Evolutionary conservation across 2,329 filamentous ascomycete species (phyloP).

Genomic region (Alternaria infectoria): DNA sequence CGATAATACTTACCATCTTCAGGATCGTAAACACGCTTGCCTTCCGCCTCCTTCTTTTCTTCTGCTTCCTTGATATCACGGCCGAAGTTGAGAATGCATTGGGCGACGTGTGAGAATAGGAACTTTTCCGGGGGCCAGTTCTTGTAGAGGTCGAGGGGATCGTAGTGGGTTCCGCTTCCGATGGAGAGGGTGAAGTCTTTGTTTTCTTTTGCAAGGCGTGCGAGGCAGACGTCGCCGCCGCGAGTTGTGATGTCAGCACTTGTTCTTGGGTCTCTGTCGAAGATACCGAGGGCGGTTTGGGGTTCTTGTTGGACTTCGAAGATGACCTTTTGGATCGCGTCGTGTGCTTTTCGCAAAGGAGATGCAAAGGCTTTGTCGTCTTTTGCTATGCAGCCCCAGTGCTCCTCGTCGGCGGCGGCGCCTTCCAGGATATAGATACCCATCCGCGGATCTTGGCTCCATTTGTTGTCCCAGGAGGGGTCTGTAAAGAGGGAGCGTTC

Average conservation of each 20-base stretch:
- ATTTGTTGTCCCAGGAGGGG: not conserved
- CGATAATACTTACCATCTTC: not conserved
- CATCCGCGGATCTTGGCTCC: not conserved
- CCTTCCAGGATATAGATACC: not conserved
- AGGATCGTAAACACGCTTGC: not conserved
- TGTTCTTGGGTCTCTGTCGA: not conserved
- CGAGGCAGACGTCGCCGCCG: not conserved
- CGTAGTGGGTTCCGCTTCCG: too few relatives aligned
- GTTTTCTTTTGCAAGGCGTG: not conserved
- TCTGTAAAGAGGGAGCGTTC: not conserved
- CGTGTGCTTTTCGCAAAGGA: not conserved
- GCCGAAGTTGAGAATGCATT: not conserved
- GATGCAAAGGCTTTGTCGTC: not conserved
- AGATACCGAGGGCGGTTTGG: not conserved
- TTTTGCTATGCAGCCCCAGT: not conserved
- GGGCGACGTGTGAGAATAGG: not conserved
- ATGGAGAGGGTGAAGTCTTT: not conserved
- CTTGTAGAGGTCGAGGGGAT: not conserved
- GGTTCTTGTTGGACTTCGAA: not conserved
- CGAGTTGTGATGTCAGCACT: not conserved
- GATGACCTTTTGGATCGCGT: not conserved
- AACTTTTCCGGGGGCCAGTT: not conserved
- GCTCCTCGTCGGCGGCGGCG: not conserved
- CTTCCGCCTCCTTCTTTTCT: not conserved
- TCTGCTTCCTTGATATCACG: not conserved